phyloP scores from a whole-genome alignment of 345 rosid genomes.

The Bruguiera gymnorhiza region DNA sequence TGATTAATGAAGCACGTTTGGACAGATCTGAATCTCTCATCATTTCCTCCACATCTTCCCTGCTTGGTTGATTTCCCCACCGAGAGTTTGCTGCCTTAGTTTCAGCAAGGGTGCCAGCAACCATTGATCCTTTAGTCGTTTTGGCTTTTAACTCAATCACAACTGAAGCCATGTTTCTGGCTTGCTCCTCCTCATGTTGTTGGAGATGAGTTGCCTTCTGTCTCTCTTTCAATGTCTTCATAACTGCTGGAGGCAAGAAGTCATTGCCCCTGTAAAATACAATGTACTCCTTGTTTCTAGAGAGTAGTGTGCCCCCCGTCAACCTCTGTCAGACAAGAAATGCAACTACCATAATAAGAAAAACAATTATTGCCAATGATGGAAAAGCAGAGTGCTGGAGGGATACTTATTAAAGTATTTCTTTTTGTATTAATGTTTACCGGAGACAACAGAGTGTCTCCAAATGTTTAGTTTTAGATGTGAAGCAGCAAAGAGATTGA shows the following conservation, averaged over 20 bases:
- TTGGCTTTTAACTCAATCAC: conserved; percentile 30
- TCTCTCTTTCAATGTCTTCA: conserved; percentile 58
- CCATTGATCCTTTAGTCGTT: conserved; percentile 36
- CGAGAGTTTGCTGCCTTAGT: conserved; percentile 73
- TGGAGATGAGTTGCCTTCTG: conserved; percentile 43
- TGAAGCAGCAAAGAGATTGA: background rate
- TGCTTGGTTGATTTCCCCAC: conserved; percentile 65
- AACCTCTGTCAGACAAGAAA: conserved; percentile 51
- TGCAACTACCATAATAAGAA: conserved; percentile 15
- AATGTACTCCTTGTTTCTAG: conserved; percentile 83
- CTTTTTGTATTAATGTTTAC: background rate
- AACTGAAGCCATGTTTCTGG: conserved; percentile 46
- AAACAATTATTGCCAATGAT: background rate
- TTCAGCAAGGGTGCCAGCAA: conserved; percentile 92
- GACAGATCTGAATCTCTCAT: conserved; percentile 50
- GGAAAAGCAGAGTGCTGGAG: background rate
- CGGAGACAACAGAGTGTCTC: background rate
- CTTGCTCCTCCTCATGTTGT: conserved; percentile 77
- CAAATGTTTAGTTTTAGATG: background rate
- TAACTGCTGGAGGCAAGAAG: conserved; percentile 72
- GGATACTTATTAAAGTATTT: background rate
- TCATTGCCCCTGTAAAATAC: conserved; percentile 95
- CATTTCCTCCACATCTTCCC: conserved; percentile 57
- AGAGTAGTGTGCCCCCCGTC: conserved; percentile 78
- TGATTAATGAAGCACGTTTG: conserved; percentile 51